Conservation (phyloP, 441 rosid genomes). For the Daphne laureola region DNA sequence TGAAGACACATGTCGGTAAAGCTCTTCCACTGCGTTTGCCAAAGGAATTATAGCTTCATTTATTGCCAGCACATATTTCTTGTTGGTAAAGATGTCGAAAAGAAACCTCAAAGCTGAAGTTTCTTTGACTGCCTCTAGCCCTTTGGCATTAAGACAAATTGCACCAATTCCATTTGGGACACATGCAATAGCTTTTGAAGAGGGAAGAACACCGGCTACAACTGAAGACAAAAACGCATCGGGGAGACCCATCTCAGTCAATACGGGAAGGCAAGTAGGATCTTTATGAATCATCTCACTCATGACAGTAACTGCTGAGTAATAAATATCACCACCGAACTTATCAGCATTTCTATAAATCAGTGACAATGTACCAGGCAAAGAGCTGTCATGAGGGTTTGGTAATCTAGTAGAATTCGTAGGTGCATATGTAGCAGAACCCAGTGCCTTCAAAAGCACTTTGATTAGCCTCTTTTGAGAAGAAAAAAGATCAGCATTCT, state of each 20-base stretch:
- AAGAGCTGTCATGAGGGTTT: conserved; percentile 66
- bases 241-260: conserved; percentile 91
- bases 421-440: conserved; percentile 93
- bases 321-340: conserved; percentile 92
- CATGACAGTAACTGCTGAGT: conserved; percentile 98
- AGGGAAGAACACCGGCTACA: conserved; percentile 74
- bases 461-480: conserved; percentile 92
- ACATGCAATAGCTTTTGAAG: conserved; percentile 93
- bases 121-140: conserved; percentile 92
- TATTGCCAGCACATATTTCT: conserved; percentile 85
- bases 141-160: conserved; percentile 88
- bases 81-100: conserved; percentile 76
- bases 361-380: conserved; percentile 77
- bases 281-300: conserved; percentile 98
- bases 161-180: conserved; percentile 96
- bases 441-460: conserved; percentile 90
- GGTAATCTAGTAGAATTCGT: conserved; percentile 62
- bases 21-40: conserved; percentile 98
- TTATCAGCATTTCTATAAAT: conserved; percentile 75
- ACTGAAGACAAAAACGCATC: conserved; percentile 92
- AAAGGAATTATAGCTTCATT: conserved; percentile 95
- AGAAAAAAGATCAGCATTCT: conserved; percentile 49
- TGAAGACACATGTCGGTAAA: conserved; percentile 88
- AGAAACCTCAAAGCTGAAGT: conserved; percentile 77
- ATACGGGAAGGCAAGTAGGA: conserved; percentile 74